These are phyloP conservation scores for Citrus australasica DNA, from an alignment of 345 rosid species.

Conservation along the genomic window DNA sequence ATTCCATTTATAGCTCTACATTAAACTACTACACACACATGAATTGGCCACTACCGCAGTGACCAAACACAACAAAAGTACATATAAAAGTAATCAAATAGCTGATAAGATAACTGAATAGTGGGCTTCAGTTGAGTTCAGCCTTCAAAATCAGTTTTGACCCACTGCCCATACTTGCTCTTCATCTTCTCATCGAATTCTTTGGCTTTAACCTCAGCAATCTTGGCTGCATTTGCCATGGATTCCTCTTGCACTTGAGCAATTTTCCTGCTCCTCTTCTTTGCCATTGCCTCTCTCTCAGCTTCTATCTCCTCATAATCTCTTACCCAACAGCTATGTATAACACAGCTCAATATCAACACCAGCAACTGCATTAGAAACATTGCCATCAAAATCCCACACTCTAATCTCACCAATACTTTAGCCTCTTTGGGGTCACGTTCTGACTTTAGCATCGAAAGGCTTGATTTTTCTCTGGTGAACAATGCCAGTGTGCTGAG, in stretches of 20 bases:
- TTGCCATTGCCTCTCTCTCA: conserved; percentile 37
- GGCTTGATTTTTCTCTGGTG: conserved; percentile 43
- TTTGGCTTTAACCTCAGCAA: conserved; percentile 33
- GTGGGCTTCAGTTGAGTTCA: conserved; percentile 4
- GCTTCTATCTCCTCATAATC: conserved; percentile 50
- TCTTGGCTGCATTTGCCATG: conserved; percentile 37
- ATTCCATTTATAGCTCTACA: background rate
- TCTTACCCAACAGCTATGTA: conserved; percentile 49
- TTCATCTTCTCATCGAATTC: conserved; percentile 47
- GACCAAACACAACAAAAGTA: conserved; percentile 19
- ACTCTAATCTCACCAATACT: conserved; percentile 58
- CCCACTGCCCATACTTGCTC: conserved; percentile 48
- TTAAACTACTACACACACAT: background rate
- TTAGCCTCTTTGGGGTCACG: conserved; percentile 57
- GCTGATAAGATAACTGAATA: background rate
- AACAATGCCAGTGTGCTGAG: conserved; percentile 38
- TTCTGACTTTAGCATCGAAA: conserved; percentile 39
- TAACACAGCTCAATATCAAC: conserved; percentile 41
- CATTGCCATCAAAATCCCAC: conserved; percentile 61
- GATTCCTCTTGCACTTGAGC: conserved; percentile 52
- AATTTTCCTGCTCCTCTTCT: conserved; percentile 42
- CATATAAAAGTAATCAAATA: background rate
- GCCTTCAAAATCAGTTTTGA: conserved; percentile 54
- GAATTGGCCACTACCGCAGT: conserved; percentile 31
- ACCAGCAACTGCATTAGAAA: conserved; percentile 39